Evolutionary conservation across 371 early-diverging fungal species (phyloP), one percentile per base, ranked within the genome.

Genomic region (Mortierella sp.): DNA sequence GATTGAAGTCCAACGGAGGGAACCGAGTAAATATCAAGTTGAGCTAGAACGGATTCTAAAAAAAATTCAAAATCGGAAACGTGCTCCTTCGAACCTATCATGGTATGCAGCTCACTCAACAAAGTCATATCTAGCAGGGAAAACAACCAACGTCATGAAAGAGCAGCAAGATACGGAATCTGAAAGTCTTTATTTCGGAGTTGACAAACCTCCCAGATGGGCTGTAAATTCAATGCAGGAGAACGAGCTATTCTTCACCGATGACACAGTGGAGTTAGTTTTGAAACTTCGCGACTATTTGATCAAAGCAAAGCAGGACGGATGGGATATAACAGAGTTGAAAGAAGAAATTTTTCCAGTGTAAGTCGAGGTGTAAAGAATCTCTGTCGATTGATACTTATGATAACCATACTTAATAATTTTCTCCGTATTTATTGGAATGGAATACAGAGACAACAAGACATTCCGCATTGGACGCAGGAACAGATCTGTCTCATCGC

Each of bases 261-360:
- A 81, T 35, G 82, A 81, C 22, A 66, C 82, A 1, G 75, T 72
- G 26, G 82, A 81, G 3, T 32, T 81, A 22, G 65, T 72, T 9
- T 17, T 75, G n/a, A 49, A 34, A 10, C 62, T 81, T 4, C 75
- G 82, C 13, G 76, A 75, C 31, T 75, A 75, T 12, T 34, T 81
- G 29, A 75, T 81, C 58, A 58, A 71, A 57, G 68, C 75, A 7
- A 71, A 72, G 2, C 61, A 68, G 0, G 42, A 42, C 26, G 82
- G 82, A 34, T 81, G 82, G 82, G 62, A 75, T 28, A 53, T 72
- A n/a, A 57, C 66, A 7, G 82, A 81, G 40, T 59, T 81, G 23
- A 75, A 62, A 47, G 82, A 81, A 42, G 72, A 72, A 23, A 61
- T 68, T 0, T 60, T 68, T 42, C 64, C 69, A 26, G 23, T 56